Conservation (phyloP, 768 basidiomycete species). For the Clathrus columnatus region DNA sequence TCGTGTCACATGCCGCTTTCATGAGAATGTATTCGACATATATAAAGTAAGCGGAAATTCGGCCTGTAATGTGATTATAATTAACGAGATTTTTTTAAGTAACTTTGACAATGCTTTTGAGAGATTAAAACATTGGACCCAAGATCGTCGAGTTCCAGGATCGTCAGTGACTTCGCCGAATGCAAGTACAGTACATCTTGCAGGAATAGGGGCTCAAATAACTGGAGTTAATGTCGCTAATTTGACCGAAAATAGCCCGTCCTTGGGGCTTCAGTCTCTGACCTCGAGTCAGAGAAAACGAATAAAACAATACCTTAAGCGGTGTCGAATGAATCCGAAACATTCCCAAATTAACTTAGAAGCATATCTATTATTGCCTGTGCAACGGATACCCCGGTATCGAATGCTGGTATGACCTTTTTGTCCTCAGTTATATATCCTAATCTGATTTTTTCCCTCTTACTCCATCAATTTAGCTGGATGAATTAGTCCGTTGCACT, state of each 20-base stretch:
- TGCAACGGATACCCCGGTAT: slow-evolving; percentile 97
- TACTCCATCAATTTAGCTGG: slow-evolving; percentile 45
- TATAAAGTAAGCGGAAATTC: slow-evolving; percentile 64
- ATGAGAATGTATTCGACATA: slow-evolving; percentile 99
- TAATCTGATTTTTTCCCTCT: not conserved
- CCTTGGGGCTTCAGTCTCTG: slow-evolving; percentile 24
- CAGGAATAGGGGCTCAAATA: slow-evolving; percentile 49
- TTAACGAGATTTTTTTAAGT: slow-evolving; percentile 30
- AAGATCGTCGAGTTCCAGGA: slow-evolving; percentile 41
- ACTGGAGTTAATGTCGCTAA: slow-evolving; percentile 41
- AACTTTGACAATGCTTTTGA: slow-evolving; percentile 92
- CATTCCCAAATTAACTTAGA: slow-evolving; percentile 94
- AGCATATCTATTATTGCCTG: slow-evolving; percentile 87
- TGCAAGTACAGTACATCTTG: slow-evolving; percentile 54
- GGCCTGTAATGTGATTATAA: slow-evolving; percentile 9
- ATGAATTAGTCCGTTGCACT: slow-evolving; percentile 77
- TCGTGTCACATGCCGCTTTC: slow-evolving; percentile 90
- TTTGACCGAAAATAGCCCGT: slow-evolving; percentile 14
- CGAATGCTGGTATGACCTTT: slow-evolving; percentile 64
- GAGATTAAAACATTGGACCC: slow-evolving; percentile 80
- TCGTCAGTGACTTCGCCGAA: slow-evolving; percentile 45
- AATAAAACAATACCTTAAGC: slow-evolving; percentile 82
- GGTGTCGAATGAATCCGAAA: slow-evolving; percentile 78
- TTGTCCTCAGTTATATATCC: slow-evolving; percentile 1
- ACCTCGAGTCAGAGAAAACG: slow-evolving; percentile 79